Percentiles rank a stretch among this genome's conserved stretches.
phyloP scores from a whole-genome alignment of 768 basidiomycete species.

The Inosperma sp. region DNA sequence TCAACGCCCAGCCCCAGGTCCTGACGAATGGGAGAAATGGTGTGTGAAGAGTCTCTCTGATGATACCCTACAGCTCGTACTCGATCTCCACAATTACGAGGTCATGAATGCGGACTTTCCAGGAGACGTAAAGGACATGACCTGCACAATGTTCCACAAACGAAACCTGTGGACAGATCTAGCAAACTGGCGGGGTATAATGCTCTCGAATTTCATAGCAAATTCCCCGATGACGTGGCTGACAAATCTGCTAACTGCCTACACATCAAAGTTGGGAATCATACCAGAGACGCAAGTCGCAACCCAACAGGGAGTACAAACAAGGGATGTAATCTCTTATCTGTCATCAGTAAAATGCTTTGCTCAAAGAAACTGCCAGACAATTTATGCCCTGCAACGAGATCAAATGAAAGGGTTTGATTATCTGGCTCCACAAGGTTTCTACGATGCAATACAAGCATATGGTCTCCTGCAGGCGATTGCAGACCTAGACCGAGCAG shows the following conservation, averaged over 20 bases:
- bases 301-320: slow-evolving; percentile 28
- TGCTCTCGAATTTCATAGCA: slow-evolving; percentile 17
- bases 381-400: slow-evolving; percentile 18
- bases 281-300: no score
- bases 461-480: slow-evolving; percentile 25
- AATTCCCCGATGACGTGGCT: slow-evolving; percentile 25
- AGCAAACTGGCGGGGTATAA: slow-evolving; percentile 23
- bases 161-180: no score
- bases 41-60: slow-evolving; percentile 24
- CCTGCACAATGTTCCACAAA: slow-evolving; percentile 25
- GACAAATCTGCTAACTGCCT: slow-evolving; percentile 17
- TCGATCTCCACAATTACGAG: slow-evolving; percentile 27
- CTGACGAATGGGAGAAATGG: slow-evolving; percentile 37
- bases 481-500: slow-evolving; percentile 23
- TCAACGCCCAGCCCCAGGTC: slow-evolving; percentile 26
- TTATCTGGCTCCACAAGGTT: slow-evolving; percentile 23
- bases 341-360: slow-evolving; percentile 21
- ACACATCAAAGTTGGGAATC: no score
- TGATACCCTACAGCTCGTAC: slow-evolving; percentile 16
- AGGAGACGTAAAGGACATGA: slow-evolving; percentile 22
- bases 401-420: no score
- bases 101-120: slow-evolving; percentile 24
- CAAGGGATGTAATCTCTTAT: slow-evolving; percentile 21
- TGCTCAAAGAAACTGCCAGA: slow-evolving; percentile 15
- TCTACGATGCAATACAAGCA: slow-evolving; percentile 28